Base-by-base conservation (phyloP, 1,139 yeast genomes). In the Blastobotrys proliferans region DNA sequence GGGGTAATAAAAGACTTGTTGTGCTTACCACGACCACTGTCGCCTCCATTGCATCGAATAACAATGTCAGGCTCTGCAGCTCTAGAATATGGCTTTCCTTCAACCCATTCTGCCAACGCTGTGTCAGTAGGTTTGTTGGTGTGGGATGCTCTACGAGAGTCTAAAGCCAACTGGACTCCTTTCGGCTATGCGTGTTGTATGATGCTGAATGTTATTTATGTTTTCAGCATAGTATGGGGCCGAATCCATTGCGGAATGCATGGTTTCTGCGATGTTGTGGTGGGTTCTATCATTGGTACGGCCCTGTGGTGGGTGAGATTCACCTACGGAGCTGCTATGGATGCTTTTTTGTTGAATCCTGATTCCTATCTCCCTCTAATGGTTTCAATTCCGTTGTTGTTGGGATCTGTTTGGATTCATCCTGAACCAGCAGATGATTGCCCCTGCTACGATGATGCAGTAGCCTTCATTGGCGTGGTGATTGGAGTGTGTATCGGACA, bases 191-290 rank as follows among this genome's bases (percentile, higher is more conserved):
- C 11, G 29, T 10, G 10, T 33, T 11, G 31, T 6, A n/a, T 31
- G 41, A 42, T 38, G 13, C 50, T 46, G 20, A 53, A 55, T 40
- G 41, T 52, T 2, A 35, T 62, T 11, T 88, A 90, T 60, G 83
- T 80, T 57, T 49, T 70, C 20, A 79, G 94, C 9, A 69, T 92
- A 50, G 76, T 85, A 1, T 63, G 78, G 50, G 98, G 98, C 22
- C 70, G 98, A 45, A 61, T 92, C 6, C 92, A 92, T 64, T 90
- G 97, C 62, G 98, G 98, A 4, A 92, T 92, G 98, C 98, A 92
- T 64, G 98, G 98, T 2, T 77, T 85, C 49, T 66, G 85, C 25
- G 98, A 92, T 61, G 70, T 92, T 4, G 43, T 69, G 1, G 64
- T 77, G 9, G 98, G 98, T 2, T 66, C 79, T 0, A 0, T 73